Conservation (phyloP, 1,284 basidiomycete genomes). For the Phlebopus sp. region DNA sequence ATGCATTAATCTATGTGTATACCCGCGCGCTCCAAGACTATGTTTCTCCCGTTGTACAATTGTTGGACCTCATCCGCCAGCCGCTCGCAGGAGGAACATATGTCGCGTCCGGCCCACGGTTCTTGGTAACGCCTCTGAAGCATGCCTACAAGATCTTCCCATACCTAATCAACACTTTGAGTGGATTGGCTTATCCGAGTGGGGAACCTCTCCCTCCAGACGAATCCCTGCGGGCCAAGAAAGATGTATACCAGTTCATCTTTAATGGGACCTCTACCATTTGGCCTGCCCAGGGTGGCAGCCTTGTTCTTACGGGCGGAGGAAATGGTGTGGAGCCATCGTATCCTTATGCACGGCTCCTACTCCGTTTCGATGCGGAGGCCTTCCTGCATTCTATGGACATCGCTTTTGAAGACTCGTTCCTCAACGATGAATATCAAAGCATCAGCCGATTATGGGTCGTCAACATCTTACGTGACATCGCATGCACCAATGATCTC, state of each 20-base stretch:
- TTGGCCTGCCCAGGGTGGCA: slow-evolving; percentile 79
- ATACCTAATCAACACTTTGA: slow-evolving; percentile 85
- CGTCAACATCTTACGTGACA: slow-evolving; percentile 83
- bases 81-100: slow-evolving; percentile 31
- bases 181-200: slow-evolving; percentile 86
- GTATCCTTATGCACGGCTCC: slow-evolving; percentile 85
- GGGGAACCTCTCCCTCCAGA: slow-evolving; percentile 62
- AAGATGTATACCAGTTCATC: slow-evolving; percentile 75
- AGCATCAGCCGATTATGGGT: slow-evolving; percentile 78
- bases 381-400: slow-evolving; percentile 94
- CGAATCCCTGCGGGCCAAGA: slow-evolving; percentile 63
- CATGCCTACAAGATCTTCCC: slow-evolving; percentile 93
- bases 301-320: slow-evolving; percentile 70
- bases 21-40: slow-evolving; percentile 87
- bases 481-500: slow-evolving; percentile 57
- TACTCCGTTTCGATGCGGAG: slow-evolving; percentile 91
- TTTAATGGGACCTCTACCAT: slow-evolving; percentile 80
- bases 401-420: slow-evolving; percentile 91
- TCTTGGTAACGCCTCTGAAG: slow-evolving; percentile 38
- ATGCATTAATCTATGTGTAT: slow-evolving; percentile 94
- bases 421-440: slow-evolving; percentile 76
- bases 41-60: slow-evolving; percentile 84
- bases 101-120: slow-evolving; percentile 19
- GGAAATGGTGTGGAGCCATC: slow-evolving; percentile 72
- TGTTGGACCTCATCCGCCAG: slow-evolving; percentile 75